A percentile compares a stretch with the other conserved stretches of the same genome.
Conservation (phyloP, 257 asterid species). For the Penstemon eatonii region DNA sequence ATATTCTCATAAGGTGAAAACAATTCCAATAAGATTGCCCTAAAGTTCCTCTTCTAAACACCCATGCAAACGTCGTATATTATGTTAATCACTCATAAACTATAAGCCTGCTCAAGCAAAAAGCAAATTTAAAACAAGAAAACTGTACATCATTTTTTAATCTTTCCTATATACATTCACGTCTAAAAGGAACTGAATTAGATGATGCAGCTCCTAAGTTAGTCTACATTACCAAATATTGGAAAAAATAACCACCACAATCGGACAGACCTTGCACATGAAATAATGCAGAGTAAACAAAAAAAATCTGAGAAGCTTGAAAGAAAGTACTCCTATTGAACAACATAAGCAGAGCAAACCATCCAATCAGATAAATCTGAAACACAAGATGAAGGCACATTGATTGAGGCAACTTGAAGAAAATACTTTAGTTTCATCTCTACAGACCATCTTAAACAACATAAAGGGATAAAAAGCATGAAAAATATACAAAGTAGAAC, state of each 20-base stretch:
- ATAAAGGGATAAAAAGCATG: neutral
- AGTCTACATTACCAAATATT: neutral
- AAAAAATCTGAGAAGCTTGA: neutral
- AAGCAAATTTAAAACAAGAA: too few relatives aligned
- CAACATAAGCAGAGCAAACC: neutral
- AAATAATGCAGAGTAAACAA: neutral
- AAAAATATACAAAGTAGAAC: neutral
- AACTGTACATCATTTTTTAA: too few relatives aligned
- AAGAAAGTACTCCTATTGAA: neutral
- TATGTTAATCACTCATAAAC: neutral
- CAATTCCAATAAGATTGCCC: neutral
- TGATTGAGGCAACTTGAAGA: neutral
- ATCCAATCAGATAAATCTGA: neutral
- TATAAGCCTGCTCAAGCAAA: neutral
- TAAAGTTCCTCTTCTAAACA: neutral
- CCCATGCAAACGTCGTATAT: neutral
- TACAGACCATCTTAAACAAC: constrained; percentile 7
- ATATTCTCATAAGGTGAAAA: neutral
- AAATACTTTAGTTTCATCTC: neutral
- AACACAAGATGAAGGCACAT: neutral
- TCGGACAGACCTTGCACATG: constrained; percentile 5
- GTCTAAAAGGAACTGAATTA: neutral
- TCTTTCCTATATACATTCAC: too few relatives aligned
- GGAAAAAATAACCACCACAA: neutral
- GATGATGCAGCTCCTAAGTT: neutral